Conservation (phyloP, 805 yeast species). For the Starmerella lactis-condensi region DNA sequence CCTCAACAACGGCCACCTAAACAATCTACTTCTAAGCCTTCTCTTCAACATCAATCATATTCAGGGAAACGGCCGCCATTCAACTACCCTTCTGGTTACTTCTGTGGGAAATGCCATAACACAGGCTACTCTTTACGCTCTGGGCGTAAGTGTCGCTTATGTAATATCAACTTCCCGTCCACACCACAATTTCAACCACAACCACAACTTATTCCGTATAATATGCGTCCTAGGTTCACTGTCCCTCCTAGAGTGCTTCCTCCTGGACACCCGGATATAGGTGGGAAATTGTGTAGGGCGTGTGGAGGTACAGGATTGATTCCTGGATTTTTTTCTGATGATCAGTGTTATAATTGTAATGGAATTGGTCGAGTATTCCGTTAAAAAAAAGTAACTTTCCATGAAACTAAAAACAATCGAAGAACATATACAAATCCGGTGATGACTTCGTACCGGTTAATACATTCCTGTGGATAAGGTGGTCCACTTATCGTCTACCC, state of each 20-base stretch:
- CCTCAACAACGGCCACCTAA: conserved; percentile 1
- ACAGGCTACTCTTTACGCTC: conserved; percentile 44
- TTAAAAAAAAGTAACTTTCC: no score
- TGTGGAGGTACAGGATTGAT: conserved; percentile 50
- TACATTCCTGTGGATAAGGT: no score
- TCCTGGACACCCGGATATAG: conserved; percentile 65
- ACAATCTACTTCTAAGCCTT: conserved; percentile 5
- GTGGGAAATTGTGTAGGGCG: conserved; percentile 55
- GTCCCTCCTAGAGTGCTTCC: conserved; percentile 26
- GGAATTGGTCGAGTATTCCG: conserved; percentile 32
- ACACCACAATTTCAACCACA: no score
- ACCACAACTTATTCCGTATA: conserved; percentile 11
- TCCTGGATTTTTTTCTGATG: conserved; percentile 38
- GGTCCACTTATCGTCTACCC: no score
- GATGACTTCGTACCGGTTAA: no score
- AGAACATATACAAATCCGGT: no score
- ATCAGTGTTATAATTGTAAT: conserved; percentile 42
- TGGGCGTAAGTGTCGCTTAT: conserved; percentile 43
- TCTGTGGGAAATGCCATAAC: conserved; percentile 52
- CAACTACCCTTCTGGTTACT: conserved; percentile 40
- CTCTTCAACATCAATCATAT: background rate
- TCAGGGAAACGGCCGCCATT: conserved; percentile 23
- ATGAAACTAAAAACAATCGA: no score
- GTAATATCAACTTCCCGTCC: conserved; percentile 44
- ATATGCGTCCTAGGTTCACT: conserved; percentile 18